Base-by-base conservation (phyloP, 345 rosid species). In the Leavenworthia alabamica region DNA sequence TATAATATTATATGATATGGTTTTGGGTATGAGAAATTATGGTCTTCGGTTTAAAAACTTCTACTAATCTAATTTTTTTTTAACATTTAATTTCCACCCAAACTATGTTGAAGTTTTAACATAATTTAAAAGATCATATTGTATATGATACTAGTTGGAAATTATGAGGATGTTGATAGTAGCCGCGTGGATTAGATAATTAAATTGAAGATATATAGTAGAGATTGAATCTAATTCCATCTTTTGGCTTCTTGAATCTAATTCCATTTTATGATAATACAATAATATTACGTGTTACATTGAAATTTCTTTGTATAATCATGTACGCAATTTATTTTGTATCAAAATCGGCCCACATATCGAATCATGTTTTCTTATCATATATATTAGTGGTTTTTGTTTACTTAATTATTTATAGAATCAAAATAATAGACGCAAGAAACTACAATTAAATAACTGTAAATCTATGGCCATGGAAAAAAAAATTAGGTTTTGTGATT, bases 301-400 rank as follows among this genome's bases (percentile, higher is more conserved):
- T 53, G n/a, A 60, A 37, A 20, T 36, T 45, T 70, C 24, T 62
- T 40, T 45, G 49, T 43, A 39, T 12, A 56, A 28, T 52, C 9
- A 51, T 61, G 56, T 6, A 44, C 33, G 7, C 42, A 39, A 54
- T 22, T 44, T 15, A 10, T 37, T 12, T 62, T 1, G 42, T 22
- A 70, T 32, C 10, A 22, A n/a, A 46, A 27, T 29, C 40, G 75
- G 75, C 43, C 70, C 70, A 71, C 70, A 63, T 15, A 64, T 41
- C 75, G 58, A 63, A 64, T 71, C 75, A 64, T 71, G 74, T 57
- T 62, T 55, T 42, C 70, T 56, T 56, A 71, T 40, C 65, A 37
- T 63, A 53, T 64, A 56, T 52, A 54, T 71, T 71, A 49, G 16
- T 63, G 64, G 55, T 36, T 41, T 40, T 49, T 23, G 26, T 40